Conservation (phyloP, 768 basidiomycete genomes). For the Coprinopsis sp. region DNA sequence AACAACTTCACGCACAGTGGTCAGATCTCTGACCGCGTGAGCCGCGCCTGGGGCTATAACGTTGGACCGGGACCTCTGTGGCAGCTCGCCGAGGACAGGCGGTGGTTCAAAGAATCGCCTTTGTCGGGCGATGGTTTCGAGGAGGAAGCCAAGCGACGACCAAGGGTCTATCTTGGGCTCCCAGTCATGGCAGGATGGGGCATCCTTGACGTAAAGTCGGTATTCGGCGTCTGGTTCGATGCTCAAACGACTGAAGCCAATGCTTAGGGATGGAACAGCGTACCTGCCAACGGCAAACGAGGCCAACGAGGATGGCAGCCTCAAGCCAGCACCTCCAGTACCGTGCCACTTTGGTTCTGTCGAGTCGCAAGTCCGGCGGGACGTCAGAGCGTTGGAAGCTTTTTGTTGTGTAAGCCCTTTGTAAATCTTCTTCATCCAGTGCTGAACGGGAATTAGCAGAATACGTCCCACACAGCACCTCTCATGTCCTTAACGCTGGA, state of each 20-base stretch:
- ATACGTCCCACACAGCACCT: constrained; percentile 50
- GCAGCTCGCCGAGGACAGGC: constrained; percentile 74
- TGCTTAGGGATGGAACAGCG: constrained; percentile 46
- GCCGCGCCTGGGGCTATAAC: constrained; percentile 69
- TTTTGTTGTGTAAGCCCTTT: constrained; percentile 53
- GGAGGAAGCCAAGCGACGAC: constrained; percentile 49
- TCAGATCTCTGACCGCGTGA: constrained; percentile 50
- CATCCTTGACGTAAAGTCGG: constrained; percentile 46
- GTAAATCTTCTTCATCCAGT: neutral
- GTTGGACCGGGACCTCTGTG: constrained; percentile 74
- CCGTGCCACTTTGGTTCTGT: constrained; percentile 66
- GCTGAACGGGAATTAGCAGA: constrained; percentile 41
- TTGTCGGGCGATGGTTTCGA: constrained; percentile 28
- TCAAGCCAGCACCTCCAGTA: constrained; percentile 50
- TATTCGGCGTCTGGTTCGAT: constrained; percentile 15
- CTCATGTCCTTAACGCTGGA: constrained; percentile 80
- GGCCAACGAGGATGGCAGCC: constrained; percentile 46
- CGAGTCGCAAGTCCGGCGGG: constrained; percentile 42
- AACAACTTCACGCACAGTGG: constrained; percentile 50
- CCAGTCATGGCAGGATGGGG: constrained; percentile 40
- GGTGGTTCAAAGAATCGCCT: constrained; percentile 67
- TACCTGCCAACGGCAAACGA: constrained; percentile 56
- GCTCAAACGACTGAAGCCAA: constrained; percentile 1
- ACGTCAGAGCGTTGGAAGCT: constrained; percentile 53
- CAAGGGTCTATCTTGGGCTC: constrained; percentile 50